Evolutionary conservation across 306 rosid genomes (phyloP).

Genomic region (Quercus ilex): DNA sequence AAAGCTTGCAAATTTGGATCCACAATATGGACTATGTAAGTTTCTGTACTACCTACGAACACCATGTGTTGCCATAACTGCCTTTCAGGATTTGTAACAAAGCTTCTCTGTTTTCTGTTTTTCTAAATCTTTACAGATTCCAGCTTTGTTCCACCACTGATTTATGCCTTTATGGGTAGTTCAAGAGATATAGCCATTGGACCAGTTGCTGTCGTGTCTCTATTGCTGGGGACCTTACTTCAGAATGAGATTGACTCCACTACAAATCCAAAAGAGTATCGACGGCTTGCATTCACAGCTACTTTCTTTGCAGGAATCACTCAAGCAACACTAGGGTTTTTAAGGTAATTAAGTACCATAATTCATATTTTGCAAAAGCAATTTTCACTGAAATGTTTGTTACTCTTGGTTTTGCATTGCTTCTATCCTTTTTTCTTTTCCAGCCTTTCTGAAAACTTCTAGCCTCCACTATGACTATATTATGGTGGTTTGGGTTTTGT

Average conservation of each 20-base stretch:
- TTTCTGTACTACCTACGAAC: background rate
- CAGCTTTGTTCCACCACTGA: conserved; percentile 92
- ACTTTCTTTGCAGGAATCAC: conserved; percentile 94
- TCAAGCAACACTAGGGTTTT: conserved; percentile 83
- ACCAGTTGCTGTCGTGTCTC: conserved; percentile 96
- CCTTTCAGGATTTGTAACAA: conserved; percentile 22
- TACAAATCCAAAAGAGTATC: conserved; percentile 47
- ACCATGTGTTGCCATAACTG: background rate
- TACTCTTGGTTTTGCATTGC: conserved; percentile 1
- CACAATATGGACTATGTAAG: conserved; percentile 94
- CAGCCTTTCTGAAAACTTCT: background rate
- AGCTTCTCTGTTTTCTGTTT: conserved; percentile 7
- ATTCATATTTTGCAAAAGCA: background rate
- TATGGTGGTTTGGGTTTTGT: background rate
- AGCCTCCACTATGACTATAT: background rate
- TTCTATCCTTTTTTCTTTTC: background rate
- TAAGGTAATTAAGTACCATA: conserved; percentile 46
- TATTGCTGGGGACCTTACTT: conserved; percentile 81
- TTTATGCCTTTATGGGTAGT: conserved; percentile 94
- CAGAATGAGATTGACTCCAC: conserved; percentile 57
- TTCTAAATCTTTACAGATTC: conserved; percentile 52
- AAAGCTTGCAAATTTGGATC: conserved; percentile 82
- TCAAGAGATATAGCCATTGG: conserved; percentile 97
- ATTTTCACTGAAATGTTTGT: background rate
- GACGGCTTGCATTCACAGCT: conserved; percentile 89